phyloP scores from a whole-genome alignment of 176 grass and related monocot genomes.

The Zoysia japonica region DNA sequence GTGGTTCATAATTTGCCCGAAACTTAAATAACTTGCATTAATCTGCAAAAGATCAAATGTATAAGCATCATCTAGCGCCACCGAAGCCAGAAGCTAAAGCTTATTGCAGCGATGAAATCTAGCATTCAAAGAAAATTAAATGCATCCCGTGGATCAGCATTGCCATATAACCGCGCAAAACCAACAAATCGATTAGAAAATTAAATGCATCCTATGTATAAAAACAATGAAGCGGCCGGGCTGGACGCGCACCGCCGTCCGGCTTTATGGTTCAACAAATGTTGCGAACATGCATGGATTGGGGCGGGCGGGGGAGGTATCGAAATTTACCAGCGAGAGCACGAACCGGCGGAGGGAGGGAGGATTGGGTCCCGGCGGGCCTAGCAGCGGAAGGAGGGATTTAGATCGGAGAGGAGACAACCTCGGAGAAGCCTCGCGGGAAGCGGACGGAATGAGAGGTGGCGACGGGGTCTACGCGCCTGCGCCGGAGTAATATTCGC shows the following conservation, averaged over 20 bases:
- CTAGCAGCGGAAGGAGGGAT: background rate
- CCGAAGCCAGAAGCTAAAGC: background rate
- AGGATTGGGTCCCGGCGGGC: background rate
- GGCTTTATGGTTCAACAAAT: background rate
- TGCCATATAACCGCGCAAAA: background rate
- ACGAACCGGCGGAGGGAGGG: background rate
- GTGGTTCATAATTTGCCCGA: background rate
- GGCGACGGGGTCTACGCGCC: background rate
- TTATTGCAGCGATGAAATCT: background rate
- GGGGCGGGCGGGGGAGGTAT: background rate
- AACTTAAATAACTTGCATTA: background rate
- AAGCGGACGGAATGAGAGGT: slow-evolving; percentile 10
- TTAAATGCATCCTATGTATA: background rate
- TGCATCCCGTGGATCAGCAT: background rate
- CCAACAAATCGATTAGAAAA: background rate
- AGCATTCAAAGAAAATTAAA: background rate
- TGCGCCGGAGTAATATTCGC: slow-evolving; percentile 2
- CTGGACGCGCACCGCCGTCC: background rate
- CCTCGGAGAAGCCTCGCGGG: background rate
- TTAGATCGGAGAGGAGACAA: background rate
- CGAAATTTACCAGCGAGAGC: background rate
- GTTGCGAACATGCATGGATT: background rate
- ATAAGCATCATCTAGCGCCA: no score
- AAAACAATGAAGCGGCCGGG: background rate
- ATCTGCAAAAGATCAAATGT: background rate